Evolutionary conservation across 805 yeast genomes (phyloP).

Genomic region (Candida incommunis): DNA sequence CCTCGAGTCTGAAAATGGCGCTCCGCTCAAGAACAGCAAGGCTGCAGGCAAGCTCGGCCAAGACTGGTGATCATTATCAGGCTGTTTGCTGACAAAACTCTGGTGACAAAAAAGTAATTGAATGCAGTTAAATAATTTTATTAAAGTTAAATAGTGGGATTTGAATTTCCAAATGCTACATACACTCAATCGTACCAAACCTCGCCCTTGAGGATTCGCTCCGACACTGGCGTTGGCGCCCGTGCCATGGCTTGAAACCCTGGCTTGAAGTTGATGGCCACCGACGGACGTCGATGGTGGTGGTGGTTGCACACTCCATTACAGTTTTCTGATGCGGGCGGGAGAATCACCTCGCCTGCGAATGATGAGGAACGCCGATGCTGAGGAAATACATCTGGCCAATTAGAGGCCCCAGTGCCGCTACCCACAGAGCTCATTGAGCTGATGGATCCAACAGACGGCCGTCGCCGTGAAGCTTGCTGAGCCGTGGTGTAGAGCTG

Average conservation of each 20-base stretch:
- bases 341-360: neutral
- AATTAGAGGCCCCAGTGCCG: neutral
- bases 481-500: neutral
- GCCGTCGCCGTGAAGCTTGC: neutral
- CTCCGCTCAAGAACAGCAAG: conserved; percentile 37
- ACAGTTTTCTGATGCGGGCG: neutral
- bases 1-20: conserved; percentile 73
- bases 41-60: conserved; percentile 3
- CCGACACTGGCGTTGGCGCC: conserved; percentile 1
- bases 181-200: conserved; percentile 1
- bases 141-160: too few relatives aligned
- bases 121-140: too few relatives aligned
- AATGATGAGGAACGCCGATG: neutral
- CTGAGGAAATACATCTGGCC: neutral
- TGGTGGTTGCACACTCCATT: neutral
- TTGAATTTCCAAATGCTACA: too few relatives aligned
- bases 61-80: neutral
- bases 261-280: neutral
- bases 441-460: neutral
- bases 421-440: neutral
- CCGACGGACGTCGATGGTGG: conserved; percentile 1
- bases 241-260: neutral
- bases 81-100: too few relatives aligned
- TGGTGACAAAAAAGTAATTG: too few relatives aligned
- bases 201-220: conserved; percentile 1